phyloP scores from a whole-genome alignment of 208 protist species.

The Wallacemonas collosoma region DNA sequence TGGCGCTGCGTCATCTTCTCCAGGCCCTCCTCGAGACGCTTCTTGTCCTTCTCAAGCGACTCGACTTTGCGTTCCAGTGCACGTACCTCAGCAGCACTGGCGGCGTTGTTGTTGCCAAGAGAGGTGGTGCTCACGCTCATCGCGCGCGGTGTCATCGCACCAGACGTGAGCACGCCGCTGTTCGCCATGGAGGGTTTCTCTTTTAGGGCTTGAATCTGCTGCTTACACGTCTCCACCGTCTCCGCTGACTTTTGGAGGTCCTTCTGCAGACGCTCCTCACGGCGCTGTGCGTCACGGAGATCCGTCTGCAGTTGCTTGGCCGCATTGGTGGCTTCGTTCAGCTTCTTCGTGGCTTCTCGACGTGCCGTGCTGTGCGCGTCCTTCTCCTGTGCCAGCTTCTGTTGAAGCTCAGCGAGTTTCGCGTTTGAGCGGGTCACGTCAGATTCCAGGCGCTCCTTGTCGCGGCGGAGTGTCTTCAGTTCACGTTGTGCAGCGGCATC shows the following conservation, averaged over 20 bases:
- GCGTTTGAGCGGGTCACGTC: constrained; percentile 4
- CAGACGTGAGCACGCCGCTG: constrained; percentile 11
- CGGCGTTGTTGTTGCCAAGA: background rate
- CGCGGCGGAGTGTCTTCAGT: background rate
- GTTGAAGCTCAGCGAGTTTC: constrained; percentile 21
- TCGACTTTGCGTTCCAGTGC: constrained; percentile 8
- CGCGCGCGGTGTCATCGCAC: constrained; percentile 4
- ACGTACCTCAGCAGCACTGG: constrained; percentile 3
- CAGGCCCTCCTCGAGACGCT: constrained; percentile 12
- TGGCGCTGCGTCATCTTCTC: constrained; percentile 20
- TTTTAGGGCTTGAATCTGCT: background rate
- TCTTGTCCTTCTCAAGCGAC: constrained; percentile 16
- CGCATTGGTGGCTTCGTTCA: constrained; percentile 20
- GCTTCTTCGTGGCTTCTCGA: background rate
- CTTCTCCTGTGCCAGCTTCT: constrained; percentile 21
- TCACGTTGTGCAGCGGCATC: constrained; percentile 6
- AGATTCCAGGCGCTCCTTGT: constrained; percentile 12
- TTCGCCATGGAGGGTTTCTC: background rate
- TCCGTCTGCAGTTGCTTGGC: constrained; percentile 17
- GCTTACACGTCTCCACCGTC: background rate
- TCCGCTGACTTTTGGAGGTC: constrained; percentile 25
- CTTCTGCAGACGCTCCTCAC: constrained; percentile 25
- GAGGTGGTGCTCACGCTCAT: background rate
- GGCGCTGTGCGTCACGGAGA: constrained; percentile 11
- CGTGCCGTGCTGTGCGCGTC: constrained; percentile 9